phyloP scores from a whole-genome alignment of 257 asterid genomes.

The Eucommia ulmoides region DNA sequence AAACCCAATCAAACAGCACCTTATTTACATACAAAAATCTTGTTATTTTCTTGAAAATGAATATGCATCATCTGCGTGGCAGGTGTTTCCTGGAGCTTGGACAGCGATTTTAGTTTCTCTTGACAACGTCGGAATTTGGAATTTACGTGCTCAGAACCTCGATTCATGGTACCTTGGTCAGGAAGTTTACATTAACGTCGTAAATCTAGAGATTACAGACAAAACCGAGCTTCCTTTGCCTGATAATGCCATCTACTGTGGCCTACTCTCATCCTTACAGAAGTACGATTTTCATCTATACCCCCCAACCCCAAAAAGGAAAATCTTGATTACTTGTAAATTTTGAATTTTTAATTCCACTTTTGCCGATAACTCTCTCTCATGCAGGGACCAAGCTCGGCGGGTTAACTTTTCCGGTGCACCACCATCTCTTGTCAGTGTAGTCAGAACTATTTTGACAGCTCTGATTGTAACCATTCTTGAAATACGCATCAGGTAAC shows the following conservation, averaged over 20 bases:
- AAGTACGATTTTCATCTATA: constrained; percentile 33
- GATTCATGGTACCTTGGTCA: constrained; percentile 96
- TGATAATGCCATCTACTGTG: constrained; percentile 66
- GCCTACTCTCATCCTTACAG: constrained; percentile 60
- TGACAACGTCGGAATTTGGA: constrained; percentile 89
- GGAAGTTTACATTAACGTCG: constrained; percentile 62
- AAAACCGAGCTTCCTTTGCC: constrained; percentile 57
- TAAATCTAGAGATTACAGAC: constrained; percentile 61
- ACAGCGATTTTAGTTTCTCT: constrained; percentile 72
- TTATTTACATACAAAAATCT: too few relatives aligned
- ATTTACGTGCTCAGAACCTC: constrained; percentile 81
- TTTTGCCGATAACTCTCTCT: background rate
- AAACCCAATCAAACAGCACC: too few relatives aligned
- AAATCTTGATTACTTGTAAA: background rate
- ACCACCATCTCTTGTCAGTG: constrained; percentile 17
- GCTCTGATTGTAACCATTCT: constrained; percentile 17
- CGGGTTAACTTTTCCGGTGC: constrained; percentile 59
- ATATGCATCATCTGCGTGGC: too few relatives aligned
- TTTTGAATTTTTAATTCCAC: background rate
- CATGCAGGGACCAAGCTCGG: constrained; percentile 58
- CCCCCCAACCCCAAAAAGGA: background rate
- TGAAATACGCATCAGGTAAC: constrained; percentile 8
- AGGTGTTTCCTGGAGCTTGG: constrained; percentile 98
- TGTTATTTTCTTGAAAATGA: too few relatives aligned
- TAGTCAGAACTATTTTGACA: constrained; percentile 14